A percentile compares a stretch with the other conserved stretches of the same genome.
These are phyloP conservation scores for Tuber aestivum DNA, from an alignment of 495 filamentous ascomycete genomes.

Conservation along the genomic window DNA sequence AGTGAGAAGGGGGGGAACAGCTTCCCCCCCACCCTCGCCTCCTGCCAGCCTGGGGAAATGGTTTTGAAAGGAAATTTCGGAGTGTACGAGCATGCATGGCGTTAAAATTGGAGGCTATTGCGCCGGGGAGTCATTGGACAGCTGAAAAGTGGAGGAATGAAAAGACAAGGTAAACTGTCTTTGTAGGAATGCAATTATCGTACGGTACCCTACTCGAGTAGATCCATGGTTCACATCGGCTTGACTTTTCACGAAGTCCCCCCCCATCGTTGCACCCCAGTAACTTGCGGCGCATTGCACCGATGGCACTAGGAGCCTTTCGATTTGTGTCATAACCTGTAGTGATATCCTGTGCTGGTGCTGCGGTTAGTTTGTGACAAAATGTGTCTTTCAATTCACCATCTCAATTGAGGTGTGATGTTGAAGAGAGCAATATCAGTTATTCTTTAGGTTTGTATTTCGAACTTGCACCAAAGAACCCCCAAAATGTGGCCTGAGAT, in stretches of 20 bases:
- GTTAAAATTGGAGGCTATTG: neutral
- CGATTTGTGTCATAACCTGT: neutral
- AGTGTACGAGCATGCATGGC: neutral
- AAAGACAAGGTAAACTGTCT: neutral
- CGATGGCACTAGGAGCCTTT: neutral
- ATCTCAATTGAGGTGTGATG: too few species aligned
- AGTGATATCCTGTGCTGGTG: neutral
- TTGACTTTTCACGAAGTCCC: neutral
- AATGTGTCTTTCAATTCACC: too few species aligned
- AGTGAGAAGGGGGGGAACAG: neutral
- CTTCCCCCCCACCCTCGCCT: neutral
- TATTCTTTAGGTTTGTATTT: too few species aligned
- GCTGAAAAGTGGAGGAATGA: neutral
- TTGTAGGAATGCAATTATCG: neutral
- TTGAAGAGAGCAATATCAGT: too few species aligned
- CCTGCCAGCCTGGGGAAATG: neutral
- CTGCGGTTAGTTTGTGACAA: too few species aligned
- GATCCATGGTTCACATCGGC: neutral
- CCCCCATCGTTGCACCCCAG: neutral
- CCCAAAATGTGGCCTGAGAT: too few species aligned
- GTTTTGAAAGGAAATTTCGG: neutral
- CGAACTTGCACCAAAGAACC: too few species aligned
- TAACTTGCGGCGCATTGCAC: neutral
- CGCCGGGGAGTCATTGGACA: neutral
- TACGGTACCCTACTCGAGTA: too few species aligned